Evolutionary conservation across 192 early-diverging fungal species (phyloP).

Genomic region (Diversispora eburnea): DNA sequence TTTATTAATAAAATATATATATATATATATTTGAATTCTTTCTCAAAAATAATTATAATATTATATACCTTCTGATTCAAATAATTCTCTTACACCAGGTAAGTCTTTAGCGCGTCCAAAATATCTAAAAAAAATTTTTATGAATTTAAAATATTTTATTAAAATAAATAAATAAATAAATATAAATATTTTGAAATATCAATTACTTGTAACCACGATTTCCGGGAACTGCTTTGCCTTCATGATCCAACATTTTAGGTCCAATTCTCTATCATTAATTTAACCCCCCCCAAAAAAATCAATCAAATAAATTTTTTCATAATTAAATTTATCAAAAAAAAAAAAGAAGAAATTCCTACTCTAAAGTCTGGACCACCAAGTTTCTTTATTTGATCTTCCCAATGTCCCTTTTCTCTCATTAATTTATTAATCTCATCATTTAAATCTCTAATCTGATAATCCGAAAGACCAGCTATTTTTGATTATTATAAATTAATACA

Average conservation of each 20-base stretch:
- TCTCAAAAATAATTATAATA: slow-evolving; percentile 13
- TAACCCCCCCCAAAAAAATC: too few species aligned
- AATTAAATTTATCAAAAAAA: neutral
- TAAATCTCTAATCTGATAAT: slow-evolving; percentile 86
- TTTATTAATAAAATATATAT: neutral
- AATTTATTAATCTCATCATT: slow-evolving; percentile 98
- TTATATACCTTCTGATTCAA: slow-evolving; percentile 68
- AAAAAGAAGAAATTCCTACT: slow-evolving; percentile 39
- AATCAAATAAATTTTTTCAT: neutral
- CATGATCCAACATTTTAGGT: slow-evolving; percentile 74
- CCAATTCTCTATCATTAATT: slow-evolving; percentile 55
- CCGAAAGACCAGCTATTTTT: slow-evolving; percentile 74
- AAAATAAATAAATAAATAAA: neutral
- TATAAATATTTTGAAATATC: neutral
- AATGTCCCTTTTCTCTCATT: slow-evolving; percentile 84
- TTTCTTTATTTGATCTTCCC: slow-evolving; percentile 88
- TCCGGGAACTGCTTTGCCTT: slow-evolving; percentile 87
- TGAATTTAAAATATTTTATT: neutral
- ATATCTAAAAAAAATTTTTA: slow-evolving; percentile 49
- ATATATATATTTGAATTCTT: neutral
- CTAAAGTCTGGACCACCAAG: slow-evolving; percentile 91
- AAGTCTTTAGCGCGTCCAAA: slow-evolving; percentile 95
- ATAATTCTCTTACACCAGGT: slow-evolving; percentile 88
- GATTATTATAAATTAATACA: slow-evolving; percentile 25
- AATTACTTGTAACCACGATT: slow-evolving; percentile 84